Base-by-base conservation (phyloP, 768 basidiomycete genomes). In the Suillus tomentosus region DNA sequence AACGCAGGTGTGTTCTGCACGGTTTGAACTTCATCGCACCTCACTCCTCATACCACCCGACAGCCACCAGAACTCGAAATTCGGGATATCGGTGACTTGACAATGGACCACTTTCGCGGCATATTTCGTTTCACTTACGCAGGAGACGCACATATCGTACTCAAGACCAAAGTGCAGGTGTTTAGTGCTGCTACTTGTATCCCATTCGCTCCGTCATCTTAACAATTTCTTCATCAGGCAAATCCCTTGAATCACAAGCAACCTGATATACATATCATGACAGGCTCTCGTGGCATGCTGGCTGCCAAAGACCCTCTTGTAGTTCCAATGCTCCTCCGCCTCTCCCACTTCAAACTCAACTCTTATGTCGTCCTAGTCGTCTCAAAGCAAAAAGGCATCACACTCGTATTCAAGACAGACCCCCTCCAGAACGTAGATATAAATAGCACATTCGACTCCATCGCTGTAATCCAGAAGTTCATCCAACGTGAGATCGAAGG, bases 351-450 rank as follows among this genome's bases (percentile, higher is more conserved):
- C 79, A 89, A 88, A 66, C 89, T 99, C 42, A 89, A 87, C 70
- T 97, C 96, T 39, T 98, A 98, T 72, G 92, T 99, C 70, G 96
- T 99, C 68, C 88, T 99, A 64, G 96, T 99, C 70, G 94, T 99
- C 63, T 98, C 96, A 31, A 92, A 94, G 69, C 94, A 95, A 74
- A 98, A 98, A 73, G 97, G 97, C 50, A 98, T 99, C 73, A 99
- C 97, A 0, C 87, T 99, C 61, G 97, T 99, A 31, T 99, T 99
- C 87, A 99, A 99, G 80, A 99, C 97, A 42, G 97, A 99, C 77
- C 97, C 97, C 2, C 84, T 99, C 45, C 95, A 99, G 78, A 93
- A 94, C 68, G 95, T 99, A 61, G 94, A 99, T 73, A 99, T 99
- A 74, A 95, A 92, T 77, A 92, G 91, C 75, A 98, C 96, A 3